Evolutionary conservation across 768 basidiomycete genomes (phyloP), one percentile per base, ranked within the genome.

Genomic region (Psilocybe cubensis): DNA sequence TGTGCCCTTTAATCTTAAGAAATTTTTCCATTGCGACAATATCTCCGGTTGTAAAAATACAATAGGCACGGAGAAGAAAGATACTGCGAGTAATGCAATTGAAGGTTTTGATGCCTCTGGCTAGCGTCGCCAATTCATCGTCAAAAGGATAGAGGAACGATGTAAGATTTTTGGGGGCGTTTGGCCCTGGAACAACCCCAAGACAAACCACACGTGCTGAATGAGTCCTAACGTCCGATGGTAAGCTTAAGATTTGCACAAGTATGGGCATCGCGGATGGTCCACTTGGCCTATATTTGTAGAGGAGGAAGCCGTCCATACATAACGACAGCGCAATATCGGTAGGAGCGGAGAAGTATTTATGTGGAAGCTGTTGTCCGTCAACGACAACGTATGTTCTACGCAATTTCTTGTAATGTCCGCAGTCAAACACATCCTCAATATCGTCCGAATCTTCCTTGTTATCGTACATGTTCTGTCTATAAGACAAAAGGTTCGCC

Each of bases 181-280:
- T 71, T 0, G 79, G 81, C 0, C 82, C 78, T 1, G 79, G 81
- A 45, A 83, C 78, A 44, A 80, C 66, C 11, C 78, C 76, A 8
- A 80, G 40, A 25, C 68, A 70, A 2, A 83, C 45, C 4, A 80
- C 63, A 35, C 79, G 51, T 4, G 70, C 52, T 10, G 72, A 49
- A 23, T 72, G 75, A 28, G 72, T 75, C 2, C 72, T 68, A 4
- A 73, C 59, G 4, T 75, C 70, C 2, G 71, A 69, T 1, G 63
- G 64, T 17, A 74, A 63, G 47, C 74, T 73, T 54, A 64, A 68
- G 46, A 38, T 7, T 12, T 38, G 35, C 12, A 38, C n/a, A 38
- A 38, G 8, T 17, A 38, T 38, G 12, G 35, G 35, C 2, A 12
- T 38, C 12, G 35, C 35, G n/a, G 35, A 14, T 12, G 35, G 35